phyloP scores from a whole-genome alignment of 78 protist species.

The Dictyostelium brefeldianum region DNA sequence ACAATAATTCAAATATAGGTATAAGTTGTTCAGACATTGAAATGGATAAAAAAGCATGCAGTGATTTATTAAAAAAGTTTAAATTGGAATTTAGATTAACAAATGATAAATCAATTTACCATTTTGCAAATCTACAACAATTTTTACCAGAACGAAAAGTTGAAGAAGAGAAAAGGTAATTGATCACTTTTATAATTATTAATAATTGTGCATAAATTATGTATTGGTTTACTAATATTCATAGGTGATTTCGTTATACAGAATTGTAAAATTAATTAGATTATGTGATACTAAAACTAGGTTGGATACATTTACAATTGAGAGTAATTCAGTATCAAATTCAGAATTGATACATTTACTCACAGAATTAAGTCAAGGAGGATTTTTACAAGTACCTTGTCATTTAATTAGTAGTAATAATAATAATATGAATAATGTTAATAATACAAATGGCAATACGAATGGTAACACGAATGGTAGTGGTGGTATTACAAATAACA shows the following conservation, averaged over 20 bases:
- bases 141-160: conserved; percentile 22
- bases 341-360: conserved; percentile 25
- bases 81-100: conserved; percentile 18
- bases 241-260: not conserved
- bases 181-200: too few relatives aligned
- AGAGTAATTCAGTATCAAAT: conserved; percentile 36
- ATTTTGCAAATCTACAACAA: conserved; percentile 15
- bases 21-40: conserved; percentile 1
- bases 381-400: conserved; percentile 53
- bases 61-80: conserved; percentile 7
- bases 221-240: too few relatives aligned
- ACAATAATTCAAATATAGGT: not conserved
- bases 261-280: conserved; percentile 64
- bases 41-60: not conserved
- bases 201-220: not conserved
- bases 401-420: conserved; percentile 22
- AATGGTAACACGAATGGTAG: too few relatives aligned
- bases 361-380: conserved; percentile 41
- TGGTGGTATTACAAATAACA: conserved; percentile 1
- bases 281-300: conserved; percentile 50
- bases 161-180: conserved; percentile 58
- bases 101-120: conserved; percentile 26
- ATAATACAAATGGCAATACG: too few relatives aligned
- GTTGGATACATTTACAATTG: conserved; percentile 68
- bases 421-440: not conserved